Evolutionary conservation across 148 eudicot genomes (phyloP).

Genomic region (Persicaria tinctoria): DNA sequence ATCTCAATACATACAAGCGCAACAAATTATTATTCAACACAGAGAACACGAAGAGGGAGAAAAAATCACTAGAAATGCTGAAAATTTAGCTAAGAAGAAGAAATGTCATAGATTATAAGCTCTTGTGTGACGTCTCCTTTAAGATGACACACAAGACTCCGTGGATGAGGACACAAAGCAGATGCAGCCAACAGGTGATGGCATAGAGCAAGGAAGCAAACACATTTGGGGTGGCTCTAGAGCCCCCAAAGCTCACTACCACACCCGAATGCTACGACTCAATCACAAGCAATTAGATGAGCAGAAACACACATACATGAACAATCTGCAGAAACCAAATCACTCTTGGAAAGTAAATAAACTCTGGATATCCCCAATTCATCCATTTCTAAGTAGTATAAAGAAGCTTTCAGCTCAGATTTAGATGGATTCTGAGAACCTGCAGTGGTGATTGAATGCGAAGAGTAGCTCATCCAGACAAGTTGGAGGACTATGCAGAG

Average conservation of each 20-base stretch:
- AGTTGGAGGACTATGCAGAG: neutral
- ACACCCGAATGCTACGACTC: neutral
- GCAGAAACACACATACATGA: neutral
- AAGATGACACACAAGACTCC: conserved; percentile 3
- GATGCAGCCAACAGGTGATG: neutral
- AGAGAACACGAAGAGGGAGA: neutral
- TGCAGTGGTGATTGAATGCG: neutral
- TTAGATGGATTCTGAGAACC: too few species aligned
- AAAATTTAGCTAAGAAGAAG: neutral
- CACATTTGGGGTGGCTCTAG: neutral
- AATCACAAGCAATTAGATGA: neutral
- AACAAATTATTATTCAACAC: conserved; percentile 4
- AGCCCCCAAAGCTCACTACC: neutral
- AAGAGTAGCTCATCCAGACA: neutral
- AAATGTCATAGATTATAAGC: conserved; percentile 10
- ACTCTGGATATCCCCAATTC: neutral
- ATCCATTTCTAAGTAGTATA: neutral
- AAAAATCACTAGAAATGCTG: conserved; percentile 4
- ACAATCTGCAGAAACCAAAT: neutral
- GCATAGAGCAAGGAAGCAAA: neutral
- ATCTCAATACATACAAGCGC: neutral
- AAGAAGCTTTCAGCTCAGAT: neutral
- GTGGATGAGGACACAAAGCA: neutral
- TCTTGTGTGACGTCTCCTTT: conserved; percentile 11
- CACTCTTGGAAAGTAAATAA: neutral